phyloP scores from a whole-genome alignment of 495 filamentous ascomycete genomes.

The Elasticomyces elasticus region DNA sequence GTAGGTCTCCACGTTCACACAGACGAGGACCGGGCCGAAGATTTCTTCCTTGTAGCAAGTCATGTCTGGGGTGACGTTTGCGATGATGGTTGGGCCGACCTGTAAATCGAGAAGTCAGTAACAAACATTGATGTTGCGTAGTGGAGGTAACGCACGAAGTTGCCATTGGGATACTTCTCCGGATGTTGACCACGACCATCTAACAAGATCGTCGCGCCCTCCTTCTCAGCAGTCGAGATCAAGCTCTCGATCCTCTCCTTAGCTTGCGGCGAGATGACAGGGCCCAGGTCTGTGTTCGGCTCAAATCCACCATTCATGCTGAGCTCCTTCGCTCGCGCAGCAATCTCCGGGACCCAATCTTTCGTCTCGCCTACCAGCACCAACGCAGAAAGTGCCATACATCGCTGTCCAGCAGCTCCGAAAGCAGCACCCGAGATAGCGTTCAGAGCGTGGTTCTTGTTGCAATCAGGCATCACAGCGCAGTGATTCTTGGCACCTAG shows the following conservation, averaged over 20 bases:
- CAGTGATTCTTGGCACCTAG: slow-evolving; percentile 98
- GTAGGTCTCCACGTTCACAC: slow-evolving; percentile 69
- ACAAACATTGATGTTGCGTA: slow-evolving; percentile 7
- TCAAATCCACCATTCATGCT: slow-evolving; percentile 93
- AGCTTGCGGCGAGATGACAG: slow-evolving; percentile 87
- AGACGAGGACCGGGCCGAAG: slow-evolving; percentile 90
- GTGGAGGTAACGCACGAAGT: slow-evolving; percentile 54
- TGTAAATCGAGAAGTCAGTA: slow-evolving; percentile 24
- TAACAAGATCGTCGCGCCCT: slow-evolving; percentile 90
- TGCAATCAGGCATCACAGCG: slow-evolving; percentile 86
- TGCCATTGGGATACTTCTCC: slow-evolving; percentile 89
- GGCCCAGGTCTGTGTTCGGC: slow-evolving; percentile 86
- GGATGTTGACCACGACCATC: slow-evolving; percentile 85
- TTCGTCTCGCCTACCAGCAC: slow-evolving; percentile 93
- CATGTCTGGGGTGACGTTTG: slow-evolving; percentile 85
- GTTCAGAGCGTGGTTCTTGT: slow-evolving; percentile 95
- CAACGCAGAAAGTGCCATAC: slow-evolving; percentile 90
- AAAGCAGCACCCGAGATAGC: slow-evolving; percentile 92
- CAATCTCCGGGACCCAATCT: slow-evolving; percentile 84
- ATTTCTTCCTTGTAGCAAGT: slow-evolving; percentile 93
- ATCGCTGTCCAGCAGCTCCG: slow-evolving; percentile 91
- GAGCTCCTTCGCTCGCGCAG: slow-evolving; percentile 81
- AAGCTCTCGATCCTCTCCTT: slow-evolving; percentile 82
- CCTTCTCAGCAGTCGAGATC: slow-evolving; percentile 79
- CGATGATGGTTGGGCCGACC: slow-evolving; percentile 86